Evolutionary conservation across 768 basidiomycete genomes (phyloP).

Genomic region (Mycena olivaceomarginata): DNA sequence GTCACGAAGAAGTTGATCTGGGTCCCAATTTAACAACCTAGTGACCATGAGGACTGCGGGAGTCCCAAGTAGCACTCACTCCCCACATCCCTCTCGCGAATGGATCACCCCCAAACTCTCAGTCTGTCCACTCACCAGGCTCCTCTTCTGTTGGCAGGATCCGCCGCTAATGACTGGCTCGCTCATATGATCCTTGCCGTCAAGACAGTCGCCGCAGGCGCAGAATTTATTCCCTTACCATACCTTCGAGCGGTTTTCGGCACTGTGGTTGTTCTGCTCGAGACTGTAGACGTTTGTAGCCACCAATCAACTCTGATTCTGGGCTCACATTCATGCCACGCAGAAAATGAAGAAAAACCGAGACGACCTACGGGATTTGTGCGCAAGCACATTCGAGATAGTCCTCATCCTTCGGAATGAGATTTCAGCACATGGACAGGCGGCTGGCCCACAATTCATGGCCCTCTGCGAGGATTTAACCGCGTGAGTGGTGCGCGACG

Average conservation of each 20-base stretch:
- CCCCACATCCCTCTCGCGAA: no score
- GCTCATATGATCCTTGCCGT: background rate
- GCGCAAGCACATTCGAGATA: conserved; percentile 1
- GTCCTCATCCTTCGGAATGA: background rate
- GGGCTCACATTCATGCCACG: background rate
- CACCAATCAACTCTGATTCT: no score
- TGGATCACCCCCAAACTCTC: no score
- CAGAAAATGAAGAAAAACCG: conserved; percentile 24
- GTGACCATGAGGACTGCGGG: no score
- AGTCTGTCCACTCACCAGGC: no score
- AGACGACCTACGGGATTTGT: conserved; percentile 5
- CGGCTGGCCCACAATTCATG: background rate
- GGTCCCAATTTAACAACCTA: no score
- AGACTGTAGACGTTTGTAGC: conserved; percentile 12
- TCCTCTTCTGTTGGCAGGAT: background rate
- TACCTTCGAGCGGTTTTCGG: background rate
- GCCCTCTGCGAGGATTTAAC: background rate
- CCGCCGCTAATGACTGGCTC: conserved; percentile 3
- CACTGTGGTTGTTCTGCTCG: conserved; percentile 6
- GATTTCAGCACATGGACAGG: background rate
- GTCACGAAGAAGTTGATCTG: no score
- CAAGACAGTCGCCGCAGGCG: background rate
- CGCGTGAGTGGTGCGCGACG: background rate
- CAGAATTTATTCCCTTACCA: conserved; percentile 8
- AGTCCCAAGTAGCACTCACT: no score